phyloP scores from a whole-genome alignment of 164 flowering plant genomes.

The Echeveria elegans region DNA sequence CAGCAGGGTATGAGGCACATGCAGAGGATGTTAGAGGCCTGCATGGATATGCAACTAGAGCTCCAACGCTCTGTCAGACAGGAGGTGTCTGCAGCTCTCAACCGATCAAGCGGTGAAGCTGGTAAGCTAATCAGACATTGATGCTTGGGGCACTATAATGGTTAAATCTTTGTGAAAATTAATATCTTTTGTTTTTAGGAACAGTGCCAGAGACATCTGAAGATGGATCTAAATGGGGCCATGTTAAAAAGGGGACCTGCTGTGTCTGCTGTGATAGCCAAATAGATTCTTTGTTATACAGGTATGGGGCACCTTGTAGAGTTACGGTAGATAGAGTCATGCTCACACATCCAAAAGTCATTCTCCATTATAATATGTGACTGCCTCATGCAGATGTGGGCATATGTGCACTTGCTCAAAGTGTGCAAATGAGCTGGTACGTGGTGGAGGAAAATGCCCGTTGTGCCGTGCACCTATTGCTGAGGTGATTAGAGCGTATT shows the following conservation, averaged over 20 bases:
- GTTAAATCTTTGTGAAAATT: too few relatives aligned
- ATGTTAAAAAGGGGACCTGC: slow-evolving; percentile 65
- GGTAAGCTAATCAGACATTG: slow-evolving; percentile 20
- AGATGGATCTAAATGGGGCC: slow-evolving; percentile 69
- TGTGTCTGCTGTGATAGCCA: slow-evolving; percentile 77
- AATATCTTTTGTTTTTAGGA: neutral
- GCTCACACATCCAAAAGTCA: too few relatives aligned
- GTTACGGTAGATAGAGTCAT: too few relatives aligned
- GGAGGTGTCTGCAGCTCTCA: slow-evolving; percentile 79
- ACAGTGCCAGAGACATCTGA: slow-evolving; percentile 47
- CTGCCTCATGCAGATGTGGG: slow-evolving; percentile 65
- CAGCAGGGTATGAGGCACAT: slow-evolving; percentile 82
- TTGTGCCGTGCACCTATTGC: slow-evolving; percentile 91
- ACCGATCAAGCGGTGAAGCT: slow-evolving; percentile 51
- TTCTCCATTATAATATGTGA: neutral
- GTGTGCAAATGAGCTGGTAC: slow-evolving; percentile 83
- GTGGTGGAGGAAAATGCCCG: slow-evolving; percentile 87
- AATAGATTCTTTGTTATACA: slow-evolving; percentile 70
- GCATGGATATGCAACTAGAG: slow-evolving; percentile 88
- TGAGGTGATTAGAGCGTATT: slow-evolving; percentile 90
- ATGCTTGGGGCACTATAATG: neutral
- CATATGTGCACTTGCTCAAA: slow-evolving; percentile 96
- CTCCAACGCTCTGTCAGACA: slow-evolving; percentile 73
- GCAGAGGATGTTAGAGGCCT: slow-evolving; percentile 83
- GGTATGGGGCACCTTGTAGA: slow-evolving; percentile 25